Base-by-base conservation (phyloP, 1,284 basidiomycete species). In the Chalciporus sp. region DNA sequence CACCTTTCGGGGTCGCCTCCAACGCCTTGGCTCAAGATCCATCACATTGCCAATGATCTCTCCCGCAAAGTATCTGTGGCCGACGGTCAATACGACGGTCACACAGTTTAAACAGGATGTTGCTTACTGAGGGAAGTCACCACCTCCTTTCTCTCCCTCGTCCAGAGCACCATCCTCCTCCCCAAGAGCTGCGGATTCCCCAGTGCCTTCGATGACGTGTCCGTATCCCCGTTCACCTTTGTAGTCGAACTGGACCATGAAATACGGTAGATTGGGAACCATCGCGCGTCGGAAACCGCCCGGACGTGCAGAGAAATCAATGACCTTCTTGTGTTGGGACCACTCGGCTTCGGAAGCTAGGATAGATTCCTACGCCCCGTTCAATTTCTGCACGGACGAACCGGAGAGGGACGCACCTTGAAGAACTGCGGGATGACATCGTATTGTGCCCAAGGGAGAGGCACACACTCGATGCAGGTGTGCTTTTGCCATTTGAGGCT, bases 171-270 rank as follows among this genome's bases (percentile, higher is more conserved):
- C 81, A 27, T 80, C 86, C 47, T 86, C 84, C 40, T 88, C 87
- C 40, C 84, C 86, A 17, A 82, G 80, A 12, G 79, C 82, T 0
- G 77, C 73, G 2, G 79, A 83, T 48, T 92, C 86, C 23, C 83
- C 86, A 1, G 84, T 82, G 1, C 95, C 95, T 69, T 98, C 95
- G 57, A 98, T 96, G 53, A 98, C 90, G 71, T 99, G 97, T 0
- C 97, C 97, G 68, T 95, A 99, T 1, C 95, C 95, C 69, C 92
- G 94, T 72, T 96, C 94, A 28, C 96, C 95, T 66, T 94, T 95
- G 75, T 99, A 84, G 73, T 99, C 97, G 74, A 95, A 99, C 65
- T 94, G 92, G 1, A 99, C 91, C 89, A 95, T 95, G 69, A 99
- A 99, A 75, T 99, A 99, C 0, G 97, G 97, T 42, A 99, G 74